phyloP scores from a whole-genome alignment of 495 filamentous ascomycete species.

The Penicillium steckii region DNA sequence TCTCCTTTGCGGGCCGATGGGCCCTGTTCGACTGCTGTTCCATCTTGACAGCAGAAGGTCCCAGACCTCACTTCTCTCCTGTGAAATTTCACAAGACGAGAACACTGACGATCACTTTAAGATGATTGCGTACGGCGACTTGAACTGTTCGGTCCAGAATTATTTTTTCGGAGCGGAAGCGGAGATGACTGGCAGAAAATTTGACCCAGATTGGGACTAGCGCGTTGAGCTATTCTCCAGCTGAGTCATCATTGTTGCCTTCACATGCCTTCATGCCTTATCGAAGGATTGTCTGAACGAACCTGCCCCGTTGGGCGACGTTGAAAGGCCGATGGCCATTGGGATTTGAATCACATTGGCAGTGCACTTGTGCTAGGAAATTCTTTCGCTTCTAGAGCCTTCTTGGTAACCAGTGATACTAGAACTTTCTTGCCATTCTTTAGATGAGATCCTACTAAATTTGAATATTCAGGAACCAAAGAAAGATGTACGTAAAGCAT shows the following conservation, averaged over 20 bases:
- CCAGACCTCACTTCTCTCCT: conserved; percentile 30
- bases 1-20: conserved; percentile 86
- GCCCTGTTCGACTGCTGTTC: conserved; percentile 82
- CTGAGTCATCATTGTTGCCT: conserved; percentile 4
- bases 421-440: too few relatives aligned
- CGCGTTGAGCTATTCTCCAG: too few relatives aligned
- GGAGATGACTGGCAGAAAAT: conserved; percentile 30
- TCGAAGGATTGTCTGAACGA: too few relatives aligned
- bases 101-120: conserved; percentile 3
- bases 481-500: neutral
- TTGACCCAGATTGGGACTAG: conserved; percentile 17
- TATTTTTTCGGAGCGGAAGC: conserved; percentile 37
- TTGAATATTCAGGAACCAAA: neutral
- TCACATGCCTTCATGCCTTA: neutral
- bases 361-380: too few relatives aligned
- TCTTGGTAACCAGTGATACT: too few relatives aligned
- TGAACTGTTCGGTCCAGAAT: conserved; percentile 30
- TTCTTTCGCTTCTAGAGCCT: too few relatives aligned
- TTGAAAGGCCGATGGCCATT: too few relatives aligned
- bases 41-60: conserved; percentile 51
- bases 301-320: too few relatives aligned
- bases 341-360: too few relatives aligned
- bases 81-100: conserved; percentile 16
- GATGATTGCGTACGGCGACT: conserved; percentile 8
- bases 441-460: neutral